Percentiles rank a stretch among this genome's conserved stretches.
phyloP scores from a whole-genome alignment of 805 yeast genomes.

The Starmerella gropengiesseri region DNA sequence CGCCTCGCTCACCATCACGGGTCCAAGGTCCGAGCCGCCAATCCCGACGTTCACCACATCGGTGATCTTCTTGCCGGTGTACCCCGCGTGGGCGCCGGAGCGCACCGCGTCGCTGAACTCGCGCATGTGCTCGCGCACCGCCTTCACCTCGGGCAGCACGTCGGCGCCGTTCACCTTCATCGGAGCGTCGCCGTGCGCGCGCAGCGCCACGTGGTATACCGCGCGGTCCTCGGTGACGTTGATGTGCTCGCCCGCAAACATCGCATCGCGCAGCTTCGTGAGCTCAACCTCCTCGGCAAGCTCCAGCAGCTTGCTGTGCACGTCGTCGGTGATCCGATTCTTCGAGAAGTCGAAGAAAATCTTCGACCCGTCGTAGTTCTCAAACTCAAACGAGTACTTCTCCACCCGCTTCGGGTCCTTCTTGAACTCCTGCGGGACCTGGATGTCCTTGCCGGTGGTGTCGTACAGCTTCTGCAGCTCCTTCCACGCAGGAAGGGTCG shows the following conservation, averaged over 20 bases:
- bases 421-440: conserved; percentile 67
- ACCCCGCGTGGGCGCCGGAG: conserved; percentile 93
- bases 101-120: conserved; percentile 85
- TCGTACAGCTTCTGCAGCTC: conserved; percentile 62
- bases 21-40: conserved; percentile 98
- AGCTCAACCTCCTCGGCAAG: conserved; percentile 88
- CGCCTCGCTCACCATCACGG: conserved; percentile 99
- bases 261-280: conserved; percentile 73
- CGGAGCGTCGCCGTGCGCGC: conserved; percentile 78
- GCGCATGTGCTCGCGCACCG: conserved; percentile 90
- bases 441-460: conserved; percentile 54
- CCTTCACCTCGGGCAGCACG: conserved; percentile 84
- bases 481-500: conserved; percentile 70
- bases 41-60: conserved; percentile 96
- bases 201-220: conserved; percentile 90
- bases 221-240: conserved; percentile 89
- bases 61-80: conserved; percentile 86
- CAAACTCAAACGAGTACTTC: conserved; percentile 66
- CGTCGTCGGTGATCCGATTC: conserved; percentile 81
- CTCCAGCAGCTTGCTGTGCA: conserved; percentile 52
- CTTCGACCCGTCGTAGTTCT: conserved; percentile 76
- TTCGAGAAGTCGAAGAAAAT: conserved; percentile 92
- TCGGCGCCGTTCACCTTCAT: conserved; percentile 84
- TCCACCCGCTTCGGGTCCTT: conserved; percentile 64
- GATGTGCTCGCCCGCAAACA: conserved; percentile 89